Conservation (phyloP, 1,139 yeast species). For the Nadsonia commutata region DNA sequence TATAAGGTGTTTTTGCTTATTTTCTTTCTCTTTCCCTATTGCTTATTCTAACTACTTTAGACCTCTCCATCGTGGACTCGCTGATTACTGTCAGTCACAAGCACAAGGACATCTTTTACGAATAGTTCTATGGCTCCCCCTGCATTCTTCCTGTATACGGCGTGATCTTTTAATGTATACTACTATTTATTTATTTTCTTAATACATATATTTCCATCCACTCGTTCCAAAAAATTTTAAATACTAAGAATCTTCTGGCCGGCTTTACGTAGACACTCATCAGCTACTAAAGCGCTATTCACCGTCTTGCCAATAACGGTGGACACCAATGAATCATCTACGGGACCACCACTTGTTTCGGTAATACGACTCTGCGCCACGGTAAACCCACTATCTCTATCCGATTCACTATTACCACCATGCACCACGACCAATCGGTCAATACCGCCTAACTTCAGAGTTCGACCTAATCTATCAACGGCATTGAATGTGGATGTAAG, state of each 20-base stretch:
- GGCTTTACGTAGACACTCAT: neutral
- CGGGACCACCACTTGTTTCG: neutral
- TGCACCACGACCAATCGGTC: constrained; percentile 4
- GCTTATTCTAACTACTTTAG: constrained; percentile 1
- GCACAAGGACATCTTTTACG: constrained; percentile 8
- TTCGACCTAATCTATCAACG: constrained; percentile 3
- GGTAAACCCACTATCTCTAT: constrained; percentile 2
- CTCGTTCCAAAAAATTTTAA: neutral
- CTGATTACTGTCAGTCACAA: constrained; percentile 16
- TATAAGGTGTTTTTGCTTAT: too few relatives aligned
- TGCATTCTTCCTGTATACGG: too few relatives aligned
- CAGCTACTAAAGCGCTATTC: neutral
- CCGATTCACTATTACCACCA: neutral
- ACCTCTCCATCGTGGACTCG: constrained; percentile 2
- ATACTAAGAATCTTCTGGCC: neutral
- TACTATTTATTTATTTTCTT: constrained; percentile 1
- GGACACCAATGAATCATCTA: constrained; percentile 3
- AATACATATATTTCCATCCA: neutral
- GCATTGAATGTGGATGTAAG: constrained; percentile 4
- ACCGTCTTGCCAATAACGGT: constrained; percentile 2
- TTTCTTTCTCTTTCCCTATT: too few relatives aligned
- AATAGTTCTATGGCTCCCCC: too few relatives aligned
- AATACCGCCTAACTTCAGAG: constrained; percentile 5
- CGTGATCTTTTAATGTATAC: constrained; percentile 1
- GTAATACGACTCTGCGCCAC: neutral